Base-by-base conservation (phyloP, 805 yeast species). In the Lachancea waltii region DNA sequence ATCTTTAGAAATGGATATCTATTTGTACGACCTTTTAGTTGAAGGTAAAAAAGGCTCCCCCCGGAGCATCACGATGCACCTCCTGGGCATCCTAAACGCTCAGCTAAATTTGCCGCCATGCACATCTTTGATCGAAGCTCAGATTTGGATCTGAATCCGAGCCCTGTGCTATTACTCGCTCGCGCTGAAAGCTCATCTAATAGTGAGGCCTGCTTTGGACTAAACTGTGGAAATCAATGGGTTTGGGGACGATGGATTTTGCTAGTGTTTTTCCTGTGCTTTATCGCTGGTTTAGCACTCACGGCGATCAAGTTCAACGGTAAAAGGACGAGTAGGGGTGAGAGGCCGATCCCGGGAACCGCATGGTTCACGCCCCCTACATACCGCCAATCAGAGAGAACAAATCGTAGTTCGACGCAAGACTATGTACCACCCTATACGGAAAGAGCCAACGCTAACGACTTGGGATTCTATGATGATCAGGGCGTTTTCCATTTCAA, bases 291-390 rank as follows among this genome's bases (percentile, higher is more conserved):
- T 2, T 63, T 77, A 3, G 46, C 80, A 3, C 20, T 72, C 0
- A 70, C 70, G 32, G 77, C 83, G 0, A 58, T 81, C 18, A 51
- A 73, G 25, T 64, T 75, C 10, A 83, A 83, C 51, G 71, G 65
- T 32, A 68, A 67, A 40, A 68, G 94, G 56, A 44, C 49, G 0
- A 41, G 21, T 4, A 30, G 50, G 23, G 73, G 75, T 30, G 62
- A 66, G 44, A 66, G 63, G 19, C 95, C 95, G 0, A 65, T 85
- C 1, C 64, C 73, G 42, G 90, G 90, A 7, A 83, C 92, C 1
- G 74, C 83, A 8, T 83, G 94, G 94, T 75, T 86, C 65, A 81
- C 92, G 0, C 95, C 95, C 5, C 94, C 94, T 0, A 68, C 79
- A 8, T 85, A 85, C 53, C 56, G 67, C 33, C 85, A 79, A 47